Conservation (phyloP, 2,329 filamentous ascomycete species). For the Fusarium marasasianum region DNA sequence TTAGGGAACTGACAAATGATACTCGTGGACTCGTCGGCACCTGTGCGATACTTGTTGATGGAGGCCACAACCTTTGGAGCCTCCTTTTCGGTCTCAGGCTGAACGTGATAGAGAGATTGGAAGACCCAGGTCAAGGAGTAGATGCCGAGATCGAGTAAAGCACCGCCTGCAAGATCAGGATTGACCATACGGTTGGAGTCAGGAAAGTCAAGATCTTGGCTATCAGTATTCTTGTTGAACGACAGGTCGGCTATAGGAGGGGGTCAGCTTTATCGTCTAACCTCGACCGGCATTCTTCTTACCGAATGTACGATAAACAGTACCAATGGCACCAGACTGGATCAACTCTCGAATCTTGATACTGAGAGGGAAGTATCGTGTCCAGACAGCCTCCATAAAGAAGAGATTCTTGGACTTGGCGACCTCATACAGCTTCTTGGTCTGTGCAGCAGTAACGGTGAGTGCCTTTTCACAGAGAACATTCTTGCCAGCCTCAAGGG, state of each 20-base stretch:
- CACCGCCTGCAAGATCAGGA: slow-evolving; percentile 81
- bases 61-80: slow-evolving; percentile 73
- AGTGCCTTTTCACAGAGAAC: slow-evolving; percentile 93
- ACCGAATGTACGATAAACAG: slow-evolving; percentile 68
- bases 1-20: slow-evolving; percentile 80
- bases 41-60: slow-evolving; percentile 77
- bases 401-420: slow-evolving; percentile 78
- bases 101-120: slow-evolving; percentile 85
- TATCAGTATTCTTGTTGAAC: slow-evolving; percentile 66
- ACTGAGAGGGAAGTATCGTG: slow-evolving; percentile 85
- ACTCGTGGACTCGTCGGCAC: slow-evolving; percentile 80
- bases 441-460: slow-evolving; percentile 83
- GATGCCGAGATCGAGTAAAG: slow-evolving; percentile 84
- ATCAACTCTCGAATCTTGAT: slow-evolving; percentile 76
- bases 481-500: slow-evolving; percentile 83
- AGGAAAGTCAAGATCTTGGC: slow-evolving; percentile 65
- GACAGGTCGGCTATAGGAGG: slow-evolving; percentile 63
- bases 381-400: slow-evolving; percentile 92
- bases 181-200: slow-evolving; percentile 82
- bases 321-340: slow-evolving; percentile 63
- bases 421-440: slow-evolving; percentile 74
- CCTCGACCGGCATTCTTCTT: slow-evolving; percentile 32
- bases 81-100: slow-evolving; percentile 73
- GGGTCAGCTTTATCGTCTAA: slow-evolving; percentile 5
- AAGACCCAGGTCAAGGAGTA: slow-evolving; percentile 93